Base-by-base conservation (phyloP, 495 filamentous ascomycete genomes). In the Lophiostoma macrostomum region DNA sequence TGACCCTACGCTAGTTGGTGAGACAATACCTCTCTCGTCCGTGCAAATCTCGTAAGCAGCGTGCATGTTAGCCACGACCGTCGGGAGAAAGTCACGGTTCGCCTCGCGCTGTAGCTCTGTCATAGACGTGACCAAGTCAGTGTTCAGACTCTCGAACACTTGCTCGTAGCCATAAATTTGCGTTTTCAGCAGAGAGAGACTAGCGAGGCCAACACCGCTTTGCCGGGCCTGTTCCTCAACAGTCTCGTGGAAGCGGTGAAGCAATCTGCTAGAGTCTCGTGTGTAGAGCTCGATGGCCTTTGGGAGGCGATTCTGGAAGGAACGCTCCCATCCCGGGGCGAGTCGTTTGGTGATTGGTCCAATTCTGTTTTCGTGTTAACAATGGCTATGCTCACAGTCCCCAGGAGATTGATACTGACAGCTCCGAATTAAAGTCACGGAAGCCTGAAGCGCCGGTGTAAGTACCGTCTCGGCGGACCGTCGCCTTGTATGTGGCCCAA, bases 401-500 rank as follows among this genome's bases (percentile, higher is more conserved):
- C n/a, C n/a, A n/a, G n/a, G n/a, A n/a, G n/a, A 32, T 31, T 28
- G 14, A 35, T 2, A 53, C 60, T 50, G 47, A 69, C 67, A 73
- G 63, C 63, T 74, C 66, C 25, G 62, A 60, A 34, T 83, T 83
- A 61, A 80, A 76, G 44, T 82, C 74, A 20, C 66, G 65, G n/a
- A 36, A 46, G 6, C 61, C 65, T 40, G 60, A 51, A 32, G 11
- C 32, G 37, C 35, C 32, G 47, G 54, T 50, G 51, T 69, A 76
- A 19, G 69, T 70, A 39, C 77, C 77, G 30, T 75, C 53, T 16
- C 82, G 72, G 45, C 75, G 70, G 61, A 75, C 78, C 5, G 74
- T 73, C n/a, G 83, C 84, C 64, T 78, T 81, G 56, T 86, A 87
- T 0, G 84, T 84, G 2, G 68, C 20, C 73, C 73, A 85, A 27